phyloP scores from a whole-genome alignment of 495 filamentous ascomycete genomes.

The Niebla homalea region DNA sequence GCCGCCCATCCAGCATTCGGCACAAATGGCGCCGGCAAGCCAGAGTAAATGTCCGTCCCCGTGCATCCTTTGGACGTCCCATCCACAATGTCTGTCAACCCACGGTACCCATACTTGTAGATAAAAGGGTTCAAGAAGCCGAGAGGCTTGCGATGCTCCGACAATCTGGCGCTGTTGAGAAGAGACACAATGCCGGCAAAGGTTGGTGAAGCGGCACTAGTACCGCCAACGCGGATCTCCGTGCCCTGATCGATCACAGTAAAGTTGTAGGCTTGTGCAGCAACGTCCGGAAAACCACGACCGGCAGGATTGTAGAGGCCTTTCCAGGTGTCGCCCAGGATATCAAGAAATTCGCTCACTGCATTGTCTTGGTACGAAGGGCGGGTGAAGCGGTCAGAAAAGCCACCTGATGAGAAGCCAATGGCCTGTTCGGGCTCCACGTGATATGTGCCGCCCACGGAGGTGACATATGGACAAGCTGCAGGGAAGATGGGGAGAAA shows the following conservation, averaged over 20 bases:
- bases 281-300: slow-evolving; percentile 60
- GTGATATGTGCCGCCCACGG: slow-evolving; percentile 47
- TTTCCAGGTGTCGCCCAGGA: slow-evolving; percentile 25
- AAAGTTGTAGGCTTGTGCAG: slow-evolving; percentile 28
- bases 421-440: slow-evolving; percentile 40
- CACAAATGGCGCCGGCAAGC: slow-evolving; percentile 15
- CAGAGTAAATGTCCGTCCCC: slow-evolving; percentile 21
- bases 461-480: slow-evolving; percentile 52
- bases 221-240: slow-evolving; percentile 29
- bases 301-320: slow-evolving; percentile 42
- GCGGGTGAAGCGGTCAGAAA: slow-evolving; percentile 47
- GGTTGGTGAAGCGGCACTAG: slow-evolving; percentile 36
- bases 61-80: slow-evolving; percentile 22
- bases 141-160: slow-evolving; percentile 30
- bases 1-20: slow-evolving; percentile 26
- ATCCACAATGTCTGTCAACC: slow-evolving; percentile 23
- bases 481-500: slow-evolving; percentile 53
- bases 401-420: slow-evolving; percentile 45
- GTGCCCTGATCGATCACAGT: slow-evolving; percentile 22
- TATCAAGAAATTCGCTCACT: slow-evolving; percentile 38
- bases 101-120: slow-evolving; percentile 23
- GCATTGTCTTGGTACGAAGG: slow-evolving; percentile 47
- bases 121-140: slow-evolving; percentile 44
- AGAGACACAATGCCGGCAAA: slow-evolving; percentile 35
- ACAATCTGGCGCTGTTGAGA: slow-evolving; percentile 38